Base-by-base conservation (phyloP, 768 basidiomycete genomes). In the Phallus indusiatus region DNA sequence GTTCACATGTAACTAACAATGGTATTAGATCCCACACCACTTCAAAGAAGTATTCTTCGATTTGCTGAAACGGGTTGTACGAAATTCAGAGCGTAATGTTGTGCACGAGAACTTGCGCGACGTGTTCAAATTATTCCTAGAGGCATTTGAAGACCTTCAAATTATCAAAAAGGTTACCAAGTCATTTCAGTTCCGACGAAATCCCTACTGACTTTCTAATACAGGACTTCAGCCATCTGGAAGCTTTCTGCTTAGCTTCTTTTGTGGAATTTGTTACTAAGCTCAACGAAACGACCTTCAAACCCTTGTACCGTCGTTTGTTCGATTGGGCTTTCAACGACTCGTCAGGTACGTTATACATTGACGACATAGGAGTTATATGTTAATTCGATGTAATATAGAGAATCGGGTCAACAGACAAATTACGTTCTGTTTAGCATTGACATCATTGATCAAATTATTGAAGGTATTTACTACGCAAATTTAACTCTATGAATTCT, bases 301-400 rank as follows among this genome's bases (percentile, higher is more conserved):
- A 84, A 62, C 94, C 95, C 0, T 74, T 97, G 16, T 95, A 97
- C 80, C 84, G 93, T 56, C 84, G 85, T 56, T 71, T 94, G 59
- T 93, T 90, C 66, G 96, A 99, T 68, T 99, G 96, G 96, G 93
- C 93, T 0, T 94, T 94, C 65, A 79, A 78, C 1, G 74, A 76
- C 59, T 79, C 78, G 28, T 66, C 67, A 22, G 71, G 83, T 84
- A 65, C 34, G 76, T 18, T 16, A 22, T 63, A 34, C 63, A 63
- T 22, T 55, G 65, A 28, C n/a, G 68, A 71, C 34, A 62, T 63
- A 28, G 3, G 14, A 8, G 17, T 22, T 42, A 0, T 42, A 0
- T 22, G 24, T 62, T 54, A 72, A 72, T 65, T 67, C 16, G 68
- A 73, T 8, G 73, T 76, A 12, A 80, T 24, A 20, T 36, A 59